phyloP scores from a whole-genome alignment of 306 rosid genomes.

The Vigna mungo region DNA sequence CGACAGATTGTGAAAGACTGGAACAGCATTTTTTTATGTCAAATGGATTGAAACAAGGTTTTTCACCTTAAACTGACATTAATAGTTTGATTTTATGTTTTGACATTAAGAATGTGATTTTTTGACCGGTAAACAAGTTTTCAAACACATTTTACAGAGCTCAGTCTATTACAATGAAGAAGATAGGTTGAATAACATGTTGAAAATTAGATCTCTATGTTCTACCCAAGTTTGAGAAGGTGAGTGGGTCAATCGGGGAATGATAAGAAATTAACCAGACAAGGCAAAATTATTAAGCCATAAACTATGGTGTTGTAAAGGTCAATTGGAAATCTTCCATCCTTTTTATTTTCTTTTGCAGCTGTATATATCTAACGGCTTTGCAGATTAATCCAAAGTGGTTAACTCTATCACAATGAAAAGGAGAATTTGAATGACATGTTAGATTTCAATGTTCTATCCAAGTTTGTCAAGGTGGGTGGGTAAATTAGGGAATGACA shows the following conservation, averaged over 20 bases:
- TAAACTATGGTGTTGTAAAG: not conserved
- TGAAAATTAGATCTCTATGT: not conserved
- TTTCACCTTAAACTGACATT: not conserved
- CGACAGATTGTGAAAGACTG: not conserved
- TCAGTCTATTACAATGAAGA: not conserved
- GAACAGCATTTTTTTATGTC: not conserved
- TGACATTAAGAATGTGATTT: not conserved
- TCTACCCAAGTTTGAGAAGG: not conserved
- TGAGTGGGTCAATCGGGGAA: not conserved
- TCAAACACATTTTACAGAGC: not conserved
- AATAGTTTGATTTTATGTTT: not conserved
- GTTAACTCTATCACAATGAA: not conserved
- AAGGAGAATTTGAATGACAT: not conserved
- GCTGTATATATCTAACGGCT: not conserved
- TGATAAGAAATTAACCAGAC: not conserved
- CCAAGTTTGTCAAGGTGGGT: not conserved
- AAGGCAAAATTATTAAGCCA: not conserved
- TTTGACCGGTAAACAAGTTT: not conserved
- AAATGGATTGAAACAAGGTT: not conserved
- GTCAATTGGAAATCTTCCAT: not conserved
- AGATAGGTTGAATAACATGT: not conserved
- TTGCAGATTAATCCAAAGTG: not conserved
- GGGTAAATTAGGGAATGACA: not conserved
- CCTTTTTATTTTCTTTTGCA: not conserved
- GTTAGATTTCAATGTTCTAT: not conserved